These are phyloP conservation scores for Ophiostoma ulmi DNA, from an alignment of 2,329 filamentous ascomycete genomes.

Conservation along the genomic window DNA sequence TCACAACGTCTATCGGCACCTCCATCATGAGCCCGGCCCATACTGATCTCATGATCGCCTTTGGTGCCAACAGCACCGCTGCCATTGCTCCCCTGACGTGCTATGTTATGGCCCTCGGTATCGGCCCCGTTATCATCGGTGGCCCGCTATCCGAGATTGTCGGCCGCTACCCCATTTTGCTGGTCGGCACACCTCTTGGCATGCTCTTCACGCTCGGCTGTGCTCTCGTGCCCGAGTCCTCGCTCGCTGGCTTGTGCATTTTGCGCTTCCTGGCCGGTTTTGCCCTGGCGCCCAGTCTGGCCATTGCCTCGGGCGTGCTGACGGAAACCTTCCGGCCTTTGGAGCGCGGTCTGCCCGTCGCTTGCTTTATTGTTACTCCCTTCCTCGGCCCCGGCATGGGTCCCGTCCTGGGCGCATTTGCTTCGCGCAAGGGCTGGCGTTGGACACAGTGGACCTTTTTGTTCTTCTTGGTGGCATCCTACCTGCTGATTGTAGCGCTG, in stretches of 20 bases:
- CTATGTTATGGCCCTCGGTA: slow-evolving; percentile 55
- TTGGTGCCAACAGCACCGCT: slow-evolving; percentile 49
- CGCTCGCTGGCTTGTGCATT: slow-evolving; percentile 47
- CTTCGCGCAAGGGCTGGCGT: slow-evolving; percentile 45
- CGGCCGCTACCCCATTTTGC: slow-evolving; percentile 51
- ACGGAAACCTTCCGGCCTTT: slow-evolving; percentile 44
- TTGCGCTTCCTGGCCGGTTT: slow-evolving; percentile 55
- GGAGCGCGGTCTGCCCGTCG: slow-evolving; percentile 41
- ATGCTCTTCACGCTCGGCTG: slow-evolving; percentile 53
- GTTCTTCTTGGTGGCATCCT: slow-evolving; percentile 41
- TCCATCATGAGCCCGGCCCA: slow-evolving; percentile 51
- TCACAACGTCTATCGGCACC: slow-evolving; percentile 48
- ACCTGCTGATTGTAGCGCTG: slow-evolving; percentile 38
- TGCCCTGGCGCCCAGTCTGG: slow-evolving; percentile 45
- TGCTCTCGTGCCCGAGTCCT: slow-evolving; percentile 42
- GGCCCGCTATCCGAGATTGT: slow-evolving; percentile 55
- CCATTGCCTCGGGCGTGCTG: slow-evolving; percentile 47
- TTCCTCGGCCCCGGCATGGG: slow-evolving; percentile 50
- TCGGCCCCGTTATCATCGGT: slow-evolving; percentile 55
- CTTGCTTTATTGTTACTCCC: slow-evolving; percentile 46
- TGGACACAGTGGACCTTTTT: slow-evolving; percentile 51
- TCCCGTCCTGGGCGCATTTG: slow-evolving; percentile 47
- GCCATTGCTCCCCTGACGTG: slow-evolving; percentile 56
- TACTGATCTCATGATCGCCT: slow-evolving; percentile 45
- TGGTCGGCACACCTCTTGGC: slow-evolving; percentile 43